A percentile compares a stretch with the other conserved stretches of the same genome.
Conservation (phyloP, 208 protist genomes). For the Novymonas esmeraldas region DNA sequence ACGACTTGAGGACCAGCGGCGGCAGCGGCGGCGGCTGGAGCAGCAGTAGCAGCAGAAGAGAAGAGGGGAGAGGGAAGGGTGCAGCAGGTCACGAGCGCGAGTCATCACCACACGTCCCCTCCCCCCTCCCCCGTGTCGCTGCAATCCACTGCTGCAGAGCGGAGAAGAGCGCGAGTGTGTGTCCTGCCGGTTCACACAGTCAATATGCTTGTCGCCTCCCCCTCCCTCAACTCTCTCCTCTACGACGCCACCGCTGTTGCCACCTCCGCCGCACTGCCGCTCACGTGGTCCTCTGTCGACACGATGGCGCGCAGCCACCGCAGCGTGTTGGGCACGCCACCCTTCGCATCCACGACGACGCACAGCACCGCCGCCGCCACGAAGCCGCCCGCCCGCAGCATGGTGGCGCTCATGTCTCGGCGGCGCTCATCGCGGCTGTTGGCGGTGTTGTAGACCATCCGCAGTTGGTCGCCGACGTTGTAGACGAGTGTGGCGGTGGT, state of each 20-base stretch:
- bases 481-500: constrained; percentile 56
- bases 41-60: no score
- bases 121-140: no score
- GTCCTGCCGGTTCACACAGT: no score
- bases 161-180: no score
- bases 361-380: constrained; percentile 33
- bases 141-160: no score
- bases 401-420: constrained; percentile 48
- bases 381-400: constrained; percentile 47
- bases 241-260: not conserved
- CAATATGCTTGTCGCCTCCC: not conserved
- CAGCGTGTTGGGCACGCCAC: constrained; percentile 36
- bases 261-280: not conserved
- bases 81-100: no score
- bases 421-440: constrained; percentile 56
- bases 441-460: constrained; percentile 73
- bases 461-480: constrained; percentile 68
- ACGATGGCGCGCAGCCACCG: constrained; percentile 28
- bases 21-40: no score
- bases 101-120: no score
- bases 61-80: no score
- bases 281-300: constrained; percentile 8
- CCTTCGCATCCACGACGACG: constrained; percentile 51
- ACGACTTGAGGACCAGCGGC: no score
- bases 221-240: not conserved